Conservation (phyloP, 352 stramenopile species). For the Phytopythium sindhum region DNA sequence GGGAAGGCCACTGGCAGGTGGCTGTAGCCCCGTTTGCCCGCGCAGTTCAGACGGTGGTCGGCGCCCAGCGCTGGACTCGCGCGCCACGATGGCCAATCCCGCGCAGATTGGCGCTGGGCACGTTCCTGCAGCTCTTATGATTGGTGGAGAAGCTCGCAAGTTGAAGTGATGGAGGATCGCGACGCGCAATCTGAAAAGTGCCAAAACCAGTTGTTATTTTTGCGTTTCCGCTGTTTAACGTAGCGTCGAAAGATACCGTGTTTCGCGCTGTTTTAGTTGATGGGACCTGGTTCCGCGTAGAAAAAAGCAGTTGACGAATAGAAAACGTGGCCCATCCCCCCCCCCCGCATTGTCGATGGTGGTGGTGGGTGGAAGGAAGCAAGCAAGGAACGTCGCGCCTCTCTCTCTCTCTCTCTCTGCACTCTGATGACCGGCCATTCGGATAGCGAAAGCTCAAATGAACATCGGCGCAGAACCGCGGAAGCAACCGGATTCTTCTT, state of each 20-base stretch:
- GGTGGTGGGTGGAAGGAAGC: background rate
- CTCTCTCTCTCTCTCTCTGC: background rate
- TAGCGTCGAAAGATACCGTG: background rate
- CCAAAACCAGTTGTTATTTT: background rate
- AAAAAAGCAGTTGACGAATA: background rate
- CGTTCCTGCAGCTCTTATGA: background rate
- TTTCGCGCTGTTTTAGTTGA: background rate
- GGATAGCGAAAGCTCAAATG: background rate
- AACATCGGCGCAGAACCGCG: background rate
- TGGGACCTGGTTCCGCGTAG: background rate
- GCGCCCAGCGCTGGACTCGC: background rate
- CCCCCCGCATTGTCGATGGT: background rate
- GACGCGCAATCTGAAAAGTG: background rate
- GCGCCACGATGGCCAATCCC: background rate
- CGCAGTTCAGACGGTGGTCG: conserved; percentile 5
- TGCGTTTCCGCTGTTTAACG: no score
- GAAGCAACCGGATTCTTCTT: conserved; percentile 2
- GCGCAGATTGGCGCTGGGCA: background rate
- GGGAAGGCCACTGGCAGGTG: background rate
- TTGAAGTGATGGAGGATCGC: conserved; percentile 1
- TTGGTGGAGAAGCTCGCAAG: background rate
- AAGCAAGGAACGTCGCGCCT: no score
- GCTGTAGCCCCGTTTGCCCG: background rate
- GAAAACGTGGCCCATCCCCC: background rate
- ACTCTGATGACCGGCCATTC: background rate